Evolutionary conservation across 2,329 filamentous ascomycete genomes (phyloP), one percentile per base, ranked within the genome.

Genomic region (Blastomyces gilchristii): DNA sequence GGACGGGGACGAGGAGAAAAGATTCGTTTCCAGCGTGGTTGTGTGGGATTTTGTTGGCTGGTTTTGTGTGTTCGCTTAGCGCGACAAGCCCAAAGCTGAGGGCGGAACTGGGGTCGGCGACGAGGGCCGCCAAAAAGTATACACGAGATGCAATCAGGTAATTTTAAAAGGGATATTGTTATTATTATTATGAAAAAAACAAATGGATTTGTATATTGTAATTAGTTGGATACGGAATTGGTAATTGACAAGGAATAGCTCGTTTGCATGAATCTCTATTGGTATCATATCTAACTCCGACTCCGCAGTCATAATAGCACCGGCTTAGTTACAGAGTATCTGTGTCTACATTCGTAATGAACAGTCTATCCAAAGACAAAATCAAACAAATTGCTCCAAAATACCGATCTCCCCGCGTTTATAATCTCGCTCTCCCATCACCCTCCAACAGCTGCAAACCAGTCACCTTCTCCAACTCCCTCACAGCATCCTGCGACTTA

Each of bases 401-500:
- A 57, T 7, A 41, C 11, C 6, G 34, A 14, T 41, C 14, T 31
- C 53, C 16, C 14, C 7, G 34, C 16, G 18, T 63, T 58, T 67
- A 77, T 62, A 77, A 67, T 64, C 70, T 72, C n/a, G 76, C 71
- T 66, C 72, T 76, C 37, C 73, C 71, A 62, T 67, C 67, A n/a
- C 60, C 63, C 9, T 77, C 75, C 63, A 78, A 65, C 66, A 79
- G 68, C 22, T 71, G 73, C 67, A 96, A 69, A 0, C 90, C 90
- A 0, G 89, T 92, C 28, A 89, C 77, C 62, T 76, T 78, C 76
- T 97, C 93, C 63, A 97, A 76, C 74, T 91, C 85, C 68, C 84
- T 86, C 0, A 97, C 92, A 0, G 93, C 92, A 72, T 92, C 86
- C 72, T 84, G 88, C 0, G 89, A 85, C 73, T 82, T 85, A 1